Conservation (phyloP, 176 grass and related monocot genomes). For the Dactylis glomerata region DNA sequence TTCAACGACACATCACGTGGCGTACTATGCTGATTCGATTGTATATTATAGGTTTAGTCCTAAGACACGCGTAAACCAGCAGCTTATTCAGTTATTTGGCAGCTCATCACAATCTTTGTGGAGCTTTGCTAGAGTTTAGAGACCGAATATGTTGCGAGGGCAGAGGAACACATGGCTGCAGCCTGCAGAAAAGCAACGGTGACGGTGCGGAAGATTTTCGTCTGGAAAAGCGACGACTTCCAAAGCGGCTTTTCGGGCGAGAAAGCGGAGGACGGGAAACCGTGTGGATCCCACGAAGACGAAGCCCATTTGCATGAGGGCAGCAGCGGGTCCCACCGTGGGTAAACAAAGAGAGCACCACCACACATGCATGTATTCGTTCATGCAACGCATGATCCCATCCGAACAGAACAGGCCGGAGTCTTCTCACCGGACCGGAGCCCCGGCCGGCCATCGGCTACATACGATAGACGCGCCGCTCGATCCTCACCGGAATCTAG, state of each 20-base stretch:
- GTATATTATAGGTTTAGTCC: neutral
- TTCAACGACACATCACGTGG: constrained; percentile 13
- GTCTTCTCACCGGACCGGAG: no score
- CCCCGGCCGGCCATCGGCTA: no score
- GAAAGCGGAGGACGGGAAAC: neutral
- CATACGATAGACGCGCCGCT: no score
- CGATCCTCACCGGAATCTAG: no score
- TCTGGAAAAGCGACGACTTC: neutral
- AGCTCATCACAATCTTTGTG: neutral
- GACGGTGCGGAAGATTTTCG: neutral
- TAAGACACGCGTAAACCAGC: neutral
- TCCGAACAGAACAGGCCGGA: neutral
- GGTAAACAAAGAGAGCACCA: neutral
- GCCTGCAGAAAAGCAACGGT: neutral
- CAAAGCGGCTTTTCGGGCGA: neutral
- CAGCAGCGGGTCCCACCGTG: neutral
- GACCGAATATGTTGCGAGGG: neutral
- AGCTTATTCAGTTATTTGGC: neutral
- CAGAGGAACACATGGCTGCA: neutral
- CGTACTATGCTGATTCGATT: neutral
- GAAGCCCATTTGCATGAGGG: neutral
- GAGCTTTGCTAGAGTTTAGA: neutral
- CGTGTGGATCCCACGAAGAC: neutral
- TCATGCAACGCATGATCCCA: neutral
- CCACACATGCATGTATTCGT: neutral